Conservation (phyloP, 2,329 filamentous ascomycete genomes). For the Trichophaea hybrida region DNA sequence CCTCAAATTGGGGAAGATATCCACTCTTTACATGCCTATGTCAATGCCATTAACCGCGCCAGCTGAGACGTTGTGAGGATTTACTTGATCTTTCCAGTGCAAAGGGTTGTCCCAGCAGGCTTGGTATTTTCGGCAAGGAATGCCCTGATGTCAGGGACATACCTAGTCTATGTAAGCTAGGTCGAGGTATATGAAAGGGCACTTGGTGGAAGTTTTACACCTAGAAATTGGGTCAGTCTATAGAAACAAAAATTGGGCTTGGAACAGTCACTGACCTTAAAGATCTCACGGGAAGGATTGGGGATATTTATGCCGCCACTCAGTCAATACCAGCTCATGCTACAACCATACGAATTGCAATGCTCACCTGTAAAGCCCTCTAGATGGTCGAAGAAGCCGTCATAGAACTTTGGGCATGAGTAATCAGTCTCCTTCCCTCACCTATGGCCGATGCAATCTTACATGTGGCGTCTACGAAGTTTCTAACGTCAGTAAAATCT, state of each 20-base stretch:
- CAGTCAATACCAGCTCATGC: background rate
- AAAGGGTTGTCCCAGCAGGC: slow-evolving; percentile 43
- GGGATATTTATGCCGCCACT: slow-evolving; percentile 5
- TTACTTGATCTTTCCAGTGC: slow-evolving; percentile 41
- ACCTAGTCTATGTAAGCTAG: slow-evolving; percentile 40
- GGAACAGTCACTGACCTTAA: slow-evolving; percentile 21
- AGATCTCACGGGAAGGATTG: slow-evolving; percentile 17
- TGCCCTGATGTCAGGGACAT: slow-evolving; percentile 47
- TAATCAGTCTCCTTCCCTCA: no score
- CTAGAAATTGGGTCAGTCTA: no score
- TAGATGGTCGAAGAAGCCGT: slow-evolving; percentile 24
- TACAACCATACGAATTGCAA: background rate
- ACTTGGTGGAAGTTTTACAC: no score
- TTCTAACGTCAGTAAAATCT: background rate
- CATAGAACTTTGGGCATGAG: slow-evolving; percentile 11
- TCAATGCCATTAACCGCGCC: background rate
- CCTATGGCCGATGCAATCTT: background rate
- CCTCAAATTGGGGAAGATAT: slow-evolving; percentile 45
- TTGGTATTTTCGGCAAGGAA: slow-evolving; percentile 46
- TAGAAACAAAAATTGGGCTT: no score
- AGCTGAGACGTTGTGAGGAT: background rate
- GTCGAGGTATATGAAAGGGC: slow-evolving; percentile 29
- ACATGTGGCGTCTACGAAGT: slow-evolving; percentile 18
- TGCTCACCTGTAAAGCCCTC: slow-evolving; percentile 18
- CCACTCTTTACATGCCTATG: slow-evolving; percentile 39